Evolutionary conservation across 768 basidiomycete genomes (phyloP), one percentile per base, ranked within the genome.

Genomic region (Boletus sp.): DNA sequence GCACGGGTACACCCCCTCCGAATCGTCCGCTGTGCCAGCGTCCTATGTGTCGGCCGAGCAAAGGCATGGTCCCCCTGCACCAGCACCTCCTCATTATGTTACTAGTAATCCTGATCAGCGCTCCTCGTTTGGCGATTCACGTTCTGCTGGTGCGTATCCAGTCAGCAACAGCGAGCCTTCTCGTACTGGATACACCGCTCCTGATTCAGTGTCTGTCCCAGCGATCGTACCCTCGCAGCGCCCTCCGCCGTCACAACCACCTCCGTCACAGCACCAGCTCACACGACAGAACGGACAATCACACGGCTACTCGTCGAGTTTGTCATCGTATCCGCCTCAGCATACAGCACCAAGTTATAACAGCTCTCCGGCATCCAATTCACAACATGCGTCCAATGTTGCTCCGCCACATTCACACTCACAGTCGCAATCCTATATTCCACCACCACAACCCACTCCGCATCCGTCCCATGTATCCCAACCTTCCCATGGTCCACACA

Each of bases 391-490:
- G 36, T 47, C 61, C 4, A 47, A 48, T 28, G 30, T 54, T 6
- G 40, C 42, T 12, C 54, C 60, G 33, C 11, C 56, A 28, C 66
- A 61, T 24, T 32, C 56, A 7, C 72, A 66, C 24, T 57, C 67
- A 1, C 70, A 68, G 10, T 65, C 73, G 20, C 75, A 76, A 12
- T 62, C 71, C 6, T 69, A 59, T 35, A 55, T 61, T 33, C 54
- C 45, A 3, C 55, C 44, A 11, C 32, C 58, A 15, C 67, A 58
- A 33, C 15, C 59, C 17, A 15, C 52, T 9, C 14, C 40, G 10
- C 68, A 61, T 18, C 14, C 58, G 7, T 52, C 56, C 5, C 62
- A 64, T 18, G 7, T 53, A 3, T 36, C 64, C 6, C 68, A 69
- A 24, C 18, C 56, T 7, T 55, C 59, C 5, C 69, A 62, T 45